Base-by-base conservation (phyloP, 805 yeast genomes). In the Cyberlindnera suaveolens region DNA sequence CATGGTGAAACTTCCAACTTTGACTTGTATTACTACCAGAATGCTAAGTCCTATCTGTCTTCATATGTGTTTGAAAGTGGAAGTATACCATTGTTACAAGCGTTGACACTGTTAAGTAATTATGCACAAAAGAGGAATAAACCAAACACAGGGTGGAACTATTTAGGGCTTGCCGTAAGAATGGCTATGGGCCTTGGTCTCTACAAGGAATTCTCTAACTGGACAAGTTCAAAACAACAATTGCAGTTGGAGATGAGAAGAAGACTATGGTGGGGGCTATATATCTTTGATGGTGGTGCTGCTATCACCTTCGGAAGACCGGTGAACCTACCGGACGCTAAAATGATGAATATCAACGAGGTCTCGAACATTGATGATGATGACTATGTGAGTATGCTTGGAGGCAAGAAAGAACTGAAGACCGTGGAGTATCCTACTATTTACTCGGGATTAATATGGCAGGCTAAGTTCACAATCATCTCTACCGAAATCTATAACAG, bases 111-210 rank as follows among this genome's bases (percentile, higher is more conserved):
- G 31, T 57, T 82, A 40, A 72, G 82, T 44, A 75, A 75, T 49
- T 82, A 80, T 60, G 74, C 77, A 10, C 85, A 78, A 54, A 78
- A 78, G 60, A 68, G 84, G 39, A 77, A 80, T 51, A 78, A 77
- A 50, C 81, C 83, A 43, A 80, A 80, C 58, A 73, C 85, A 0
- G 82, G 82, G 19, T 82, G 86, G 83, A 77, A 77, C 51, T 78
- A 75, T 49, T 62, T 79, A 31, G 87, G 88, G 11, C 63, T 78
- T 15, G 81, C 85, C 0, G 71, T 78, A 8, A 65, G 83, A 47
- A 79, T 81, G 82, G 85, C 87, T 0, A 65, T 77, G 51, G 79
- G 83, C 0, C 57, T 82, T 34, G 89, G 87, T 4, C 61, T 81
- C 20, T 75, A 78, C 53, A 74, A 73, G 41, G 84, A 79, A 47